Evolutionary conservation across 176 grass and related monocot genomes (phyloP).

Genomic region (Pontederia crassipes): DNA sequence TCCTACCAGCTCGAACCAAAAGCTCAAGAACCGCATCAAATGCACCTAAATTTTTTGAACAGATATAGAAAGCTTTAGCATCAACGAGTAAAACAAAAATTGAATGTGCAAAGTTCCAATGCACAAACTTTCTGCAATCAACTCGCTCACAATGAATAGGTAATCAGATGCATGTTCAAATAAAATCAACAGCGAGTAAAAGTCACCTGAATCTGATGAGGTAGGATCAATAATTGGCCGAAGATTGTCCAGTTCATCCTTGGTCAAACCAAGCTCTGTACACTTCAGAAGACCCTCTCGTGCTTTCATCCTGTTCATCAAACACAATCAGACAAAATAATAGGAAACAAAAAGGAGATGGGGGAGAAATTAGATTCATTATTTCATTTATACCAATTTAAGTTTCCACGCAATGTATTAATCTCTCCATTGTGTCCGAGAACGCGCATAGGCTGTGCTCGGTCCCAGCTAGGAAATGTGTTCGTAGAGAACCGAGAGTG

Average conservation of each 20-base stretch:
- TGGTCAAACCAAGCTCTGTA: constrained; percentile 67
- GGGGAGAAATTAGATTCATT: constrained; percentile 1
- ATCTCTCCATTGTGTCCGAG: constrained; percentile 98
- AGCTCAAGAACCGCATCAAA: constrained; percentile 93
- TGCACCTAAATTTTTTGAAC: constrained; percentile 33
- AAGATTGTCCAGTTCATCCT: constrained; percentile 70
- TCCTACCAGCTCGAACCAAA: constrained; percentile 80
- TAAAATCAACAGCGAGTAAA: not conserved
- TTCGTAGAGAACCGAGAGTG: constrained; percentile 97
- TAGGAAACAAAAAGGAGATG: not conserved
- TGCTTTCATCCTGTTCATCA: constrained; percentile 69
- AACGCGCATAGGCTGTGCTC: constrained; percentile 94
- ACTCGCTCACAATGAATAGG: not conserved
- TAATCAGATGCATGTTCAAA: not conserved
- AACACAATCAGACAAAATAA: constrained; percentile 17
- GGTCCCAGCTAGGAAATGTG: constrained; percentile 97
- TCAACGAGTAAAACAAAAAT: no score
- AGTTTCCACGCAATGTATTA: constrained; percentile 87
- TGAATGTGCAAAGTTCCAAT: no score
- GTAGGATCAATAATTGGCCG: constrained; percentile 91
- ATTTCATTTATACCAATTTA: constrained; percentile 74
- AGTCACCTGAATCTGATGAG: constrained; percentile 83
- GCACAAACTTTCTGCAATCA: not conserved
- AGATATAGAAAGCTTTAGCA: constrained; percentile 1
- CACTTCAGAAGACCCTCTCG: constrained; percentile 84